Percentiles rank a stretch among this genome's conserved stretches.
These are phyloP conservation scores for Aspergillus terreus DNA, from an alignment of 2,329 filamentous ascomycete species.

Conservation along the genomic window DNA sequence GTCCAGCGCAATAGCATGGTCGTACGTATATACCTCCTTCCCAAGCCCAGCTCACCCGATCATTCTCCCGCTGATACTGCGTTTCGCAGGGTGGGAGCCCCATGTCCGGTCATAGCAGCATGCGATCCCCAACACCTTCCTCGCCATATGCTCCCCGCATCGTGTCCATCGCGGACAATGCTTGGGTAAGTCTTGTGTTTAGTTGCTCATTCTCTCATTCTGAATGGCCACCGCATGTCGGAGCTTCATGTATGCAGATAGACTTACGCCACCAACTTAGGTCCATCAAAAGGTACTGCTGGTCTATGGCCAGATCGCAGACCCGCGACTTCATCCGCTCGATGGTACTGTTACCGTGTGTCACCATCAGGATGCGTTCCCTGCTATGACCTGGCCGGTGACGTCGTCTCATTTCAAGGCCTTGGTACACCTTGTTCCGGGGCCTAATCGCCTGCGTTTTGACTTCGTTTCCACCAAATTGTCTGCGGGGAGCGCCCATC, in stretches of 20 bases:
- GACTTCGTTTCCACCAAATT: slow-evolving; percentile 85
- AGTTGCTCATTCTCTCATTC: neutral
- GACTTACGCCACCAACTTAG: slow-evolving; percentile 43
- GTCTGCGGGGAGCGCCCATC: slow-evolving; percentile 59
- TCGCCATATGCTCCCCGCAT: slow-evolving; percentile 81
- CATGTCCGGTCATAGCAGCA: slow-evolving; percentile 28
- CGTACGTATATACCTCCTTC: slow-evolving; percentile 24
- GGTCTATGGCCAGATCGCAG: slow-evolving; percentile 76
- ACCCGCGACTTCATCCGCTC: slow-evolving; percentile 62
- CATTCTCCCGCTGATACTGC: too few relatives aligned
- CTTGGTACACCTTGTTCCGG: slow-evolving; percentile 83
- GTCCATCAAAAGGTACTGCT: slow-evolving; percentile 88
- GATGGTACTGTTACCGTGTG: slow-evolving; percentile 77
- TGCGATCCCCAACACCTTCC: slow-evolving; percentile 55
- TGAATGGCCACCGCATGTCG: neutral
- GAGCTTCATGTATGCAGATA: neutral
- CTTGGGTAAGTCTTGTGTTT: slow-evolving; percentile 64
- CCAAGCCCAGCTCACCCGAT: too few relatives aligned
- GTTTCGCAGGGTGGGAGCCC: slow-evolving; percentile 30
- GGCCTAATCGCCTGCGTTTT: slow-evolving; percentile 81
- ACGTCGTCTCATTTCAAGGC: slow-evolving; percentile 88
- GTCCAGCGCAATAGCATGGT: slow-evolving; percentile 43
- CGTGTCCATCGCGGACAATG: slow-evolving; percentile 72
- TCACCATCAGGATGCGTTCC: slow-evolving; percentile 82
- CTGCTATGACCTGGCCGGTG: slow-evolving; percentile 80